These are phyloP conservation scores for Rhodotorula sp. DNA, from an alignment of 1,284 basidiomycete species.

Conservation along the genomic window DNA sequence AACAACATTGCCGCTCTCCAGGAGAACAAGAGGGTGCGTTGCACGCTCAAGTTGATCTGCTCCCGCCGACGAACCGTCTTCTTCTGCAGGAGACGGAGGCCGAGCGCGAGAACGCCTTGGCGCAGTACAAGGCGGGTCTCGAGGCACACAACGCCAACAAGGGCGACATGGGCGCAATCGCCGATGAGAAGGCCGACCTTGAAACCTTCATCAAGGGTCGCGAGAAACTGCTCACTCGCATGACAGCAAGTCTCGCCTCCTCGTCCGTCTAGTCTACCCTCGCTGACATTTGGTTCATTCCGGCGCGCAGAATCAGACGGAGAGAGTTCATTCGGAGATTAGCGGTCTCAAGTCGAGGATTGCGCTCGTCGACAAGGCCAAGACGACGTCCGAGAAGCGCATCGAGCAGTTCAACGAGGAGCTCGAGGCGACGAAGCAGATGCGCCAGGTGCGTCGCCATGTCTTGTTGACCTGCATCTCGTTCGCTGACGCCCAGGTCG, in stretches of 20 bases:
- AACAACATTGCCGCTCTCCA: slow-evolving; percentile 67
- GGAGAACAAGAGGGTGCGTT: slow-evolving; percentile 54
- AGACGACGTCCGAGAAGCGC: slow-evolving; percentile 23
- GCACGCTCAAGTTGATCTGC: background rate
- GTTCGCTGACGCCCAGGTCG: background rate
- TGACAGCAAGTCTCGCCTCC: slow-evolving; percentile 5
- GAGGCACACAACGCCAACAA: slow-evolving; percentile 43
- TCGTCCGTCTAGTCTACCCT: background rate
- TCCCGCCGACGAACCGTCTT: background rate
- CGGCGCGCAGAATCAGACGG: slow-evolving; percentile 54
- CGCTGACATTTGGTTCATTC: background rate
- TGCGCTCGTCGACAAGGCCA: slow-evolving; percentile 41
- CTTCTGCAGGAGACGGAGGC: slow-evolving; percentile 35
- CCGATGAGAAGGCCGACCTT: slow-evolving; percentile 50
- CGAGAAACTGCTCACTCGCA: background rate
- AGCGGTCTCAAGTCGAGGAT: slow-evolving; percentile 46
- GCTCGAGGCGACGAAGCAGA: slow-evolving; percentile 58
- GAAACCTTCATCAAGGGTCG: slow-evolving; percentile 54
- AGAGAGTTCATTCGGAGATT: slow-evolving; percentile 43
- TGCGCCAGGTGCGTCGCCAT: slow-evolving; percentile 57
- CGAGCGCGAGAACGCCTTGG: slow-evolving; percentile 41
- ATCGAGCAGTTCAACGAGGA: slow-evolving; percentile 52
- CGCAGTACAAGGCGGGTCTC: slow-evolving; percentile 20
- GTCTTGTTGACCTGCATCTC: too few species aligned
- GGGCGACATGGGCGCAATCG: slow-evolving; percentile 52